These are phyloP conservation scores for Nitzschia palea DNA, from an alignment of 108 stramenopile species.

Conservation along the genomic window DNA sequence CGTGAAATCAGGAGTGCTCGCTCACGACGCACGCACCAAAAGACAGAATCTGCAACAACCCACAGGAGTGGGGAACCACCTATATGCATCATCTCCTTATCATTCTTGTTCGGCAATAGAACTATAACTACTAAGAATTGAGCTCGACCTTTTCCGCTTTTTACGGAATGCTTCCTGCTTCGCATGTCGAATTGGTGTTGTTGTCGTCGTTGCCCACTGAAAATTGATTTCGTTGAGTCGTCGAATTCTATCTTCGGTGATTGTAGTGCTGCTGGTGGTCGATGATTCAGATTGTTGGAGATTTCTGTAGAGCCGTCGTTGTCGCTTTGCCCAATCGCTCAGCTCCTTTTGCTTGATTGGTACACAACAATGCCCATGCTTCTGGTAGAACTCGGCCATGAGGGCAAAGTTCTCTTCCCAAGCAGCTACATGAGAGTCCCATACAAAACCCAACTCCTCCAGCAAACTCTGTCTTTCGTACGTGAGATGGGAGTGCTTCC, in stretches of 20 bases:
- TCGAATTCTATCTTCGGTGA: background rate
- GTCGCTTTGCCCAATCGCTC: constrained; percentile 31
- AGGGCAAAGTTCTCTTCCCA: constrained; percentile 16
- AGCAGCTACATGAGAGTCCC: constrained; percentile 18
- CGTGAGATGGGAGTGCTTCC: constrained; percentile 7
- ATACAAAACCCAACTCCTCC: constrained; percentile 23
- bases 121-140: too few species aligned
- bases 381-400: constrained; percentile 1
- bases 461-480: constrained; percentile 3
- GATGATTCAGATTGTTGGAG: too few species aligned
- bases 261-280: background rate
- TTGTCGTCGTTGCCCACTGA: too few species aligned
- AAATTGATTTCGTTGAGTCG: background rate
- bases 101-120: background rate
- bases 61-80: too few species aligned
- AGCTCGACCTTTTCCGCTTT: too few species aligned
- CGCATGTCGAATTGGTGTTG: too few species aligned
- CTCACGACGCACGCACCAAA: too few species aligned
- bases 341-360: constrained; percentile 18
- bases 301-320: background rate
- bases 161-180: too few species aligned
- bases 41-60: too few species aligned
- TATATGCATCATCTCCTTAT: too few species aligned
- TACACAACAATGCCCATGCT: constrained; percentile 34
- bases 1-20: too few species aligned